These are phyloP conservation scores for grape (Vitis vinifera) DNA, from an alignment of 164 flowering plant genomes.

Conservation along the genomic window DNA sequence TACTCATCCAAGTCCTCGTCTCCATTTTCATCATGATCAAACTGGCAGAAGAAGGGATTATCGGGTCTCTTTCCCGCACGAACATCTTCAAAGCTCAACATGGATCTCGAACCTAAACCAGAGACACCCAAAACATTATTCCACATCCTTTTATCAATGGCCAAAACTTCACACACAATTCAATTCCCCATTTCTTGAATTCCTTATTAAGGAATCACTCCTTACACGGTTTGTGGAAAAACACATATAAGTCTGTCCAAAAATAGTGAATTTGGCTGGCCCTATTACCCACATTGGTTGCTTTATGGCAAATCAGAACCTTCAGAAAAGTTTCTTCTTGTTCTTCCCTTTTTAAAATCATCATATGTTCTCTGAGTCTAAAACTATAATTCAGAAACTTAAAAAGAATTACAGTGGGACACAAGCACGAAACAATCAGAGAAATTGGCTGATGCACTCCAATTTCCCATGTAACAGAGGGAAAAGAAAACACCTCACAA, in stretches of 20 bases:
- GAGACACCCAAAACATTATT: conserved; percentile 5
- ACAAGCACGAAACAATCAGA: too few species aligned
- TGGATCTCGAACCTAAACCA: conserved; percentile 59
- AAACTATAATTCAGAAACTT: too few species aligned
- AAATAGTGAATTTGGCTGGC: not conserved
- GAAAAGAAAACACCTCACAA: too few species aligned
- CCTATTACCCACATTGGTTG: conserved; percentile 1
- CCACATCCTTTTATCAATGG: not conserved
- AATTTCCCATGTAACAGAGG: too few species aligned
- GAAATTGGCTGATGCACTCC: too few species aligned
- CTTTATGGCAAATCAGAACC: not conserved
- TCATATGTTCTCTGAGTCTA: too few species aligned
- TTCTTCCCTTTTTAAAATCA: too few species aligned
- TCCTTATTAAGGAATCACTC: too few species aligned
- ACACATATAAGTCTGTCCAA: not conserved
- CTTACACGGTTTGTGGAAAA: too few species aligned
- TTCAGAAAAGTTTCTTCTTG: not conserved
- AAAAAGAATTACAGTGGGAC: too few species aligned
- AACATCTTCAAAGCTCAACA: conserved; percentile 57
- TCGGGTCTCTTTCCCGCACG: conserved; percentile 27
- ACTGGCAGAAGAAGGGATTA: conserved; percentile 41
- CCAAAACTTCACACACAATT: not conserved
- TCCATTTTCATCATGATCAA: conserved; percentile 51
- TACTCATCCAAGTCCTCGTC: conserved; percentile 70
- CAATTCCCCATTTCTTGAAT: too few species aligned